Base-by-base conservation (phyloP, 1,284 basidiomycete genomes). In the Pseudozyma sp. region DNA sequence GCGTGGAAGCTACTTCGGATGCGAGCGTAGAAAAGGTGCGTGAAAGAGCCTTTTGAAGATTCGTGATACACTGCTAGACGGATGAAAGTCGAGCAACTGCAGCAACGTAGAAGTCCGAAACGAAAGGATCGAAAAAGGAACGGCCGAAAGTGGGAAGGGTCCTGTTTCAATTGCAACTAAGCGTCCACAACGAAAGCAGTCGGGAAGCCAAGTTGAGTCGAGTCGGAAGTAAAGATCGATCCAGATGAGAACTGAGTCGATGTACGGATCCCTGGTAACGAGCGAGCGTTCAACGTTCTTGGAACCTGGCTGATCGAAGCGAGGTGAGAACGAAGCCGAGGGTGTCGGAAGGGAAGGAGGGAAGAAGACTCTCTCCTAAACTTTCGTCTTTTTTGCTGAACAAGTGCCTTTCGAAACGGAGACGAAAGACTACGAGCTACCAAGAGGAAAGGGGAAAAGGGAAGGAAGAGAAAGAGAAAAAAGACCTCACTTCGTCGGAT, bases 401-500 rank as follows among this genome's bases (percentile, higher is more conserved):
- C 39, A 43, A 38, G 43, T 42, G 66, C 56, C 66, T 36, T 55
- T 63, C 66, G 56, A 59, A 53, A 38, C 39, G 45, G 19, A 14
- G 52, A 50, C 59, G 67, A 64, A 66, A 59, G 59, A 66, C 50
- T 3, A 59, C 49, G 36, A 59, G 58, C 55, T 47, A 39, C 38
- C 31, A 60, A 67, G 55, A 54, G 52, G 56, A 45, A 47, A 59
- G 55, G 47, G 42, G 50, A 52, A 19, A 42, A 25, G 43, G 50
- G 52, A 52, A 54, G 36, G 42, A 43, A 43, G 34, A 53, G 48
- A 47, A 42, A 52, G 45, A 21, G 57, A 54, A 72, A 65, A 38
- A 73, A 51, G 60, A 67, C 55, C 62, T 63, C 60, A 59, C 56
- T 59, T 61, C 50, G 62, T 61, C 40, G 21, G 54, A 58, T 58